phyloP scores from a whole-genome alignment of 129 eudicot genomes.

The Dittrichia graveolens region DNA sequence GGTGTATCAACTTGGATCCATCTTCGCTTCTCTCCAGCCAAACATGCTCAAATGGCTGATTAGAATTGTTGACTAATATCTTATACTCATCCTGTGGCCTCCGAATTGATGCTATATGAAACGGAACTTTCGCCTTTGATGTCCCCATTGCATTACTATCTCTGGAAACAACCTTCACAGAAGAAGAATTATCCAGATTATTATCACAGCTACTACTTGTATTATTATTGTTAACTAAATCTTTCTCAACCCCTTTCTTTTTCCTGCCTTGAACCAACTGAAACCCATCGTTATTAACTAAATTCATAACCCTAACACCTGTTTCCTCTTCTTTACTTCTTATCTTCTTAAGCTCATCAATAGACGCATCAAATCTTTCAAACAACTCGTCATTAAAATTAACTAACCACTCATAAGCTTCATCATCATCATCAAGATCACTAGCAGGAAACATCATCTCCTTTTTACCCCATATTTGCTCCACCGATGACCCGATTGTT shows the following conservation, averaged over 20 bases:
- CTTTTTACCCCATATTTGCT: slow-evolving; percentile 42
- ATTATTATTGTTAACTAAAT: background rate
- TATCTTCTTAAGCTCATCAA: slow-evolving; percentile 53
- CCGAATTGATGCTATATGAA: slow-evolving; percentile 64
- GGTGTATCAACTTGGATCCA: slow-evolving; percentile 77
- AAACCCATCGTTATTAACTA: slow-evolving; percentile 58
- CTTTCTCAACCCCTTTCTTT: slow-evolving; percentile 36
- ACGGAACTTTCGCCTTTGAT: slow-evolving; percentile 64
- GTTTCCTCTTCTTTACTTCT: slow-evolving; percentile 51
- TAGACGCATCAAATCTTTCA: slow-evolving; percentile 58
- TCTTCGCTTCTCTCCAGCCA: slow-evolving; percentile 78
- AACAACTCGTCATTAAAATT: slow-evolving; percentile 57
- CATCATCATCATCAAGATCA: slow-evolving; percentile 39
- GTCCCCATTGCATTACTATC: slow-evolving; percentile 36
- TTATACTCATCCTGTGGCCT: slow-evolving; percentile 86
- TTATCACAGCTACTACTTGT: slow-evolving; percentile 2
- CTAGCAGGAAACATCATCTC: slow-evolving; percentile 39
- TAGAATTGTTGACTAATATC: slow-evolving; percentile 67
- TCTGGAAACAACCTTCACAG: slow-evolving; percentile 57
- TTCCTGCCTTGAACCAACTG: slow-evolving; percentile 72
- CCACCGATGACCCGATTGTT: slow-evolving; percentile 41
- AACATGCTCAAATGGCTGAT: slow-evolving; percentile 83
- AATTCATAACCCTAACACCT: slow-evolving; percentile 39
- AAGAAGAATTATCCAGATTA: slow-evolving; percentile 20
- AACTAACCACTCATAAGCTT: slow-evolving; percentile 60